A percentile compares a stretch with the other conserved stretches of the same genome.
phyloP scores from a whole-genome alignment of 139 green algal genomes.

The Marvania coccoides region DNA sequence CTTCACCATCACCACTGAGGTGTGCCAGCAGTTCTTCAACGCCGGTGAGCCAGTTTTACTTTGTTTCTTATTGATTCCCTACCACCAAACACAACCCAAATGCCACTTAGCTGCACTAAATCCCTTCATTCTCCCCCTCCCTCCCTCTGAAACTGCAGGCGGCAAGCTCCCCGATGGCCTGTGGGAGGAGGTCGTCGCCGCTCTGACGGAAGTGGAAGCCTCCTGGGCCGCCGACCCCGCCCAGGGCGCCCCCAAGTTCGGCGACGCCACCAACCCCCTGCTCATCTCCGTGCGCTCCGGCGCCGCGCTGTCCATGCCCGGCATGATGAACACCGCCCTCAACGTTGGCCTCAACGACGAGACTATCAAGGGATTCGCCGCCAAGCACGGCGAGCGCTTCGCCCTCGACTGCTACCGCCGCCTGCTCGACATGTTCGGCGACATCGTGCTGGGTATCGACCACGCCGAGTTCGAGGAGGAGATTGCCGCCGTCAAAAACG shows the following conservation, averaged over 20 bases:
- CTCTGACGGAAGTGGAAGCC: slow-evolving; percentile 49
- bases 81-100: too few relatives aligned
- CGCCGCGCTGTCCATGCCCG: slow-evolving; percentile 56
- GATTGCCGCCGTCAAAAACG: slow-evolving; percentile 60
- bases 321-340: slow-evolving; percentile 92
- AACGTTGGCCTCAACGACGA: slow-evolving; percentile 85
- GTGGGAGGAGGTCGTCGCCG: slow-evolving; percentile 58
- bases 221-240: too few relatives aligned
- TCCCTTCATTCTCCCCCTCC: too few relatives aligned
- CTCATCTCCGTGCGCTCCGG: slow-evolving; percentile 80
- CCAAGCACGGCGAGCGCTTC: slow-evolving; percentile 52
- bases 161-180: slow-evolving; percentile 52
- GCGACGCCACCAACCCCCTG: slow-evolving; percentile 56
- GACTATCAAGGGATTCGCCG: slow-evolving; percentile 55
- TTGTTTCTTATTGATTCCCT: too few relatives aligned
- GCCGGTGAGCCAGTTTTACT: too few relatives aligned
- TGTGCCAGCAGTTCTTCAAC: slow-evolving; percentile 44
- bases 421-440: slow-evolving; percentile 83
- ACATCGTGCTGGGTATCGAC: slow-evolving; percentile 74
- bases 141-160: slow-evolving; percentile 20
- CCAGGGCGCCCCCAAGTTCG: slow-evolving; percentile 64
- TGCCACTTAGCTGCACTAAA: too few relatives aligned
- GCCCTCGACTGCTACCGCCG: slow-evolving; percentile 76
- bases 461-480: slow-evolving; percentile 76
- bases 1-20: slow-evolving; percentile 83